A percentile compares a stretch with the other conserved stretches of the same genome.
These are phyloP conservation scores for Lentinula guzmanii DNA, from an alignment of 768 basidiomycete genomes.

Conservation along the genomic window DNA sequence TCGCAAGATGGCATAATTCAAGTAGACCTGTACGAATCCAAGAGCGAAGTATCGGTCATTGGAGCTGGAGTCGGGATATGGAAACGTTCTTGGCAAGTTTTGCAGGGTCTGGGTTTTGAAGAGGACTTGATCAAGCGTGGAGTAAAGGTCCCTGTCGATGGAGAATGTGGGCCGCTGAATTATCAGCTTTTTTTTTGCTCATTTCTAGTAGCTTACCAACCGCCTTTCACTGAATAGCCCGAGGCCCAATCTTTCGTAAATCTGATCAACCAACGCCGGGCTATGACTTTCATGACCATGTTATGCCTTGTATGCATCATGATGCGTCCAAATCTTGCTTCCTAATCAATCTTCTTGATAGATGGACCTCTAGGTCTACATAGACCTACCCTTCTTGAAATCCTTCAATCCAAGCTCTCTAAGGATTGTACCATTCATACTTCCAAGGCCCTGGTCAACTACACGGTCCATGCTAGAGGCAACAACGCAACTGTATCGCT, in stretches of 20 bases:
- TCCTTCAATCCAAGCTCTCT: constrained; percentile 16
- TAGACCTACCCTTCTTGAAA: constrained; percentile 18
- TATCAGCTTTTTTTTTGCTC: neutral
- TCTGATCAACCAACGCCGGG: constrained; percentile 17
- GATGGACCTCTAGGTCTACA: constrained; percentile 18
- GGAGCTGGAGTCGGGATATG: constrained; percentile 38
- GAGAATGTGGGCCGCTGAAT: constrained; percentile 12
- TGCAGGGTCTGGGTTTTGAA: constrained; percentile 31
- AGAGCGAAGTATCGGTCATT: constrained; percentile 27
- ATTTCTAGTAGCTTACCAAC: neutral
- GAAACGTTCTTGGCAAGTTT: constrained; percentile 32
- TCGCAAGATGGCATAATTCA: constrained; percentile 14
- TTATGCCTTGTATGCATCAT: constrained; percentile 18
- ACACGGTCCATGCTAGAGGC: constrained; percentile 1
- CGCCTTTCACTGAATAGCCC: constrained; percentile 6
- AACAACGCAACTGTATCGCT: constrained; percentile 11
- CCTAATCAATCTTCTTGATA: neutral
- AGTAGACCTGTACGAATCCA: constrained; percentile 37
- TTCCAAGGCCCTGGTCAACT: constrained; percentile 12
- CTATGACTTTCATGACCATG: constrained; percentile 19
- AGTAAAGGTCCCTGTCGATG: constrained; percentile 18
- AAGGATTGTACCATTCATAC: constrained; percentile 20
- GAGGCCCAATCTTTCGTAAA: constrained; percentile 19
- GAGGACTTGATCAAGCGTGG: constrained; percentile 17
- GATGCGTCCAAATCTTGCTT: neutral